Conservation (phyloP, 2,329 filamentous ascomycete species). For the Chlorencoelia australis region DNA sequence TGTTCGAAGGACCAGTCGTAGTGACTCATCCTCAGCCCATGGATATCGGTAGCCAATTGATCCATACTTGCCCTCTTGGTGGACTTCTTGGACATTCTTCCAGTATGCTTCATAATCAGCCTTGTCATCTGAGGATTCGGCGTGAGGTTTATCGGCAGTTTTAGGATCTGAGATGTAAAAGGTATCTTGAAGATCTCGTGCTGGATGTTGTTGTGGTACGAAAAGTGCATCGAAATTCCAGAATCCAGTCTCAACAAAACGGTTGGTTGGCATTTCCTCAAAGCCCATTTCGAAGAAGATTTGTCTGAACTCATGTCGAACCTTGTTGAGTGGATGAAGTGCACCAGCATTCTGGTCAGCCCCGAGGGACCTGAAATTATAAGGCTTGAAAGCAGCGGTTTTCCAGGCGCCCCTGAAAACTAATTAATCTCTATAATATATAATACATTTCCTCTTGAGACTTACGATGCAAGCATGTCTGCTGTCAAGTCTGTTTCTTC, state of each 20-base stretch:
- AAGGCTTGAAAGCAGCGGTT: constrained; percentile 76
- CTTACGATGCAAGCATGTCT: constrained; percentile 69
- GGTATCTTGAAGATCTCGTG: constrained; percentile 93
- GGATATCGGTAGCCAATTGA: constrained; percentile 96
- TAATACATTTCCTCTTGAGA: constrained; percentile 7
- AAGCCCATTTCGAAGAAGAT: constrained; percentile 99
- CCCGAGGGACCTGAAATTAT: constrained; percentile 62
- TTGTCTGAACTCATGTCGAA: constrained; percentile 87
- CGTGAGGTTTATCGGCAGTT: constrained; percentile 57
- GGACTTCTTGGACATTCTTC: constrained; percentile 77
- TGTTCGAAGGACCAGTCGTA: constrained; percentile 82
- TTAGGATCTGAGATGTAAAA: constrained; percentile 95
- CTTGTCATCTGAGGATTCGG: constrained; percentile 43
- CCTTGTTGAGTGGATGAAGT: constrained; percentile 75
- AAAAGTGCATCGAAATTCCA: constrained; percentile 99
- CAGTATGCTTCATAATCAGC: constrained; percentile 76
- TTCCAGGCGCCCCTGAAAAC: constrained; percentile 69
- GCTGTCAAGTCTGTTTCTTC: constrained; percentile 92
- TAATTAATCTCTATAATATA: constrained; percentile 11
- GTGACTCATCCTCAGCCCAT: constrained; percentile 79
- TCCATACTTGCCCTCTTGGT: constrained; percentile 84
- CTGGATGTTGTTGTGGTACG: constrained; percentile 94
- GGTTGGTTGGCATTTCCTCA: constrained; percentile 92
- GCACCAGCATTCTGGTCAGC: constrained; percentile 51
- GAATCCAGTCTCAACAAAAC: constrained; percentile 93